A percentile compares a stretch with the other conserved stretches of the same genome.
These are phyloP conservation scores for Zea luxurians DNA, from an alignment of 176 grass and related monocot genomes.

Conservation along the genomic window DNA sequence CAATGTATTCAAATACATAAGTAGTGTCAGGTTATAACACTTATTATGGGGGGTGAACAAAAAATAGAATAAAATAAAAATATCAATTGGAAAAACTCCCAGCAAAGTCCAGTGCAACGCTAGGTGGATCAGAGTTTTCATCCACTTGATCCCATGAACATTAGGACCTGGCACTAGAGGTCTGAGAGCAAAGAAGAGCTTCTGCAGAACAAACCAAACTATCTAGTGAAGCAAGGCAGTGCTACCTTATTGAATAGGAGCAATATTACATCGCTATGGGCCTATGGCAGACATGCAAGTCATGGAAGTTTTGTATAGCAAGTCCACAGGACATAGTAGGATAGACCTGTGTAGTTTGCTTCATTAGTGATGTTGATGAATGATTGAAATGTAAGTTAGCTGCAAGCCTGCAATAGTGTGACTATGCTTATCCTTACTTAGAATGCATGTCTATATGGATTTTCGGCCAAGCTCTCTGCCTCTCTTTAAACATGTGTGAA, in stretches of 20 bases:
- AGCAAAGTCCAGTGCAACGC: not conserved
- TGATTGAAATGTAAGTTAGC: not conserved
- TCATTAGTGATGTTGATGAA: conserved; percentile 6
- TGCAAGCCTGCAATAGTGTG: not conserved
- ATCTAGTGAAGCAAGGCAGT: not conserved
- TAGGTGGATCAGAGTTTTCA: not conserved
- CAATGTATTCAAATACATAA: not conserved
- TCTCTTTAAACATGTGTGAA: not conserved
- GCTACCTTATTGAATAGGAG: not conserved
- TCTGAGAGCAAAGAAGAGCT: not conserved
- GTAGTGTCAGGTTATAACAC: not conserved
- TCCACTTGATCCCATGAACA: not conserved
- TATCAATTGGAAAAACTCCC: not conserved
- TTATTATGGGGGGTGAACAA: not conserved
- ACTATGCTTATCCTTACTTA: not conserved
- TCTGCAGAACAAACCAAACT: not conserved
- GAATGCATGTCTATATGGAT: not conserved
- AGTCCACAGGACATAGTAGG: not conserved
- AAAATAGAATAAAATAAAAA: no score
- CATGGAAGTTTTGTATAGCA: not conserved
- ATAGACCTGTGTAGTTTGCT: not conserved
- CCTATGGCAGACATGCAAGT: not conserved
- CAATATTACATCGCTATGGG: not conserved
- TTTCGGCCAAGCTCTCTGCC: not conserved
- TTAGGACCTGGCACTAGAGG: not conserved